Percentiles rank a stretch among this genome's conserved stretches.
Evolutionary conservation across 78 protist species (phyloP).

Genomic region (Dictyostelium citrinum): DNA sequence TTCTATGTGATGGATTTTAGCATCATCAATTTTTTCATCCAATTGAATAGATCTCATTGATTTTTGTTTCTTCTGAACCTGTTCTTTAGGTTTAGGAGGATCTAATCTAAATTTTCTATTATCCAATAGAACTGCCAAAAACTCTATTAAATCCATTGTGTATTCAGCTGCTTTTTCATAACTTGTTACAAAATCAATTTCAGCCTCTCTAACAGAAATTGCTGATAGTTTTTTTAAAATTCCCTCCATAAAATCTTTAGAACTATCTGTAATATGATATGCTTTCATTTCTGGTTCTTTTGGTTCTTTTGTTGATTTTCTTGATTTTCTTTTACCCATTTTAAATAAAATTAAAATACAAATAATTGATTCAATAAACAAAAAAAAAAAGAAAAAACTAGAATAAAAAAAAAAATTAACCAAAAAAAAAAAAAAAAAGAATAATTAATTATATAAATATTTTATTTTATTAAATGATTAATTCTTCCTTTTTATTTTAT

Average conservation of each 20-base stretch:
- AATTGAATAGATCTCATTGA: background rate
- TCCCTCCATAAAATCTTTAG: background rate
- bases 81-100: background rate
- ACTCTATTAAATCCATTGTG: background rate
- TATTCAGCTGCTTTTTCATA: background rate
- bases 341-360: too few relatives aligned
- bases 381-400: too few relatives aligned
- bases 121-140: background rate
- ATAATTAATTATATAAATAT: too few relatives aligned
- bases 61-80: background rate
- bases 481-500: too few relatives aligned
- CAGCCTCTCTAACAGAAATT: background rate
- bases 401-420: too few relatives aligned
- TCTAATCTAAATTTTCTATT: background rate
- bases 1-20: background rate
- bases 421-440: too few relatives aligned
- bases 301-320: too few relatives aligned
- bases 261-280: background rate
- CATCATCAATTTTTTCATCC: background rate
- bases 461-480: too few relatives aligned
- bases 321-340: background rate
- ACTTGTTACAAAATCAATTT: too few relatives aligned
- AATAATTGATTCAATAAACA: too few relatives aligned
- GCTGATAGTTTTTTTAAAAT: too few relatives aligned
- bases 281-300: background rate